These are phyloP conservation scores for Hyaloscypha hepaticicola DNA, from an alignment of 495 filamentous ascomycete genomes.

Conservation along the genomic window DNA sequence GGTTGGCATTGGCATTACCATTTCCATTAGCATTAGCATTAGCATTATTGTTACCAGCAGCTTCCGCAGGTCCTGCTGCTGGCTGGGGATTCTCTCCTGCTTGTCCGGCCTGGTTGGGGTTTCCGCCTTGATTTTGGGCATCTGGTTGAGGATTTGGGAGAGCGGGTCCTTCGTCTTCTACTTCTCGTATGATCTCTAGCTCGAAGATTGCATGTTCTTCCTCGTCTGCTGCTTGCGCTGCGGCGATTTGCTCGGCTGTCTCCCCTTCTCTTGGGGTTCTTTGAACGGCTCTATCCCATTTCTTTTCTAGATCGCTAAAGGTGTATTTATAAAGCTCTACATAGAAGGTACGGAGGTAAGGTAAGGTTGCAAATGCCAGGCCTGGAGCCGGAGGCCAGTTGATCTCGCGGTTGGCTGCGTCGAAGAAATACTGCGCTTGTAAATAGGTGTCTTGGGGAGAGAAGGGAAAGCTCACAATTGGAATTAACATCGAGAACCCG, in stretches of 20 bases:
- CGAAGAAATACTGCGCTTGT: slow-evolving; percentile 20
- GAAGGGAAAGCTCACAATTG: slow-evolving; percentile 35
- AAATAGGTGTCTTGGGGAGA: neutral
- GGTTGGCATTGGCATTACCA: neutral
- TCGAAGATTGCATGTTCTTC: slow-evolving; percentile 1
- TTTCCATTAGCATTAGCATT: slow-evolving; percentile 22
- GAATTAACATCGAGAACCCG: slow-evolving; percentile 59
- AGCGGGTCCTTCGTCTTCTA: slow-evolving; percentile 27
- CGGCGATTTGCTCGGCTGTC: slow-evolving; percentile 42
- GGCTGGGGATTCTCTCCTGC: neutral
- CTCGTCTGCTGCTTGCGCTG: slow-evolving; percentile 30
- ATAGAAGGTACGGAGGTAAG: slow-evolving; percentile 63
- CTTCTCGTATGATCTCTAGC: slow-evolving; percentile 16
- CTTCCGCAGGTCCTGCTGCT: neutral
- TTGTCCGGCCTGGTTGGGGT: neutral
- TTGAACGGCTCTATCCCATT: slow-evolving; percentile 66
- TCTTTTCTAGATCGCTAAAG: slow-evolving; percentile 55
- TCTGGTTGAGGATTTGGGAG: neutral
- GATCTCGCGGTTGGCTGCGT: slow-evolving; percentile 2
- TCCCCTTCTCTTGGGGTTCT: slow-evolving; percentile 44
- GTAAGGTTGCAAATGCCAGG: slow-evolving; percentile 60
- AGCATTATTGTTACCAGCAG: neutral
- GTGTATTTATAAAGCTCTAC: slow-evolving; percentile 56
- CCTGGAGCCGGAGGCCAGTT: slow-evolving; percentile 66
- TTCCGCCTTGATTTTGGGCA: neutral